Evolutionary conservation across 352 stramenopile species (phyloP).

Genomic region (Sclerospora graminicola): DNA sequence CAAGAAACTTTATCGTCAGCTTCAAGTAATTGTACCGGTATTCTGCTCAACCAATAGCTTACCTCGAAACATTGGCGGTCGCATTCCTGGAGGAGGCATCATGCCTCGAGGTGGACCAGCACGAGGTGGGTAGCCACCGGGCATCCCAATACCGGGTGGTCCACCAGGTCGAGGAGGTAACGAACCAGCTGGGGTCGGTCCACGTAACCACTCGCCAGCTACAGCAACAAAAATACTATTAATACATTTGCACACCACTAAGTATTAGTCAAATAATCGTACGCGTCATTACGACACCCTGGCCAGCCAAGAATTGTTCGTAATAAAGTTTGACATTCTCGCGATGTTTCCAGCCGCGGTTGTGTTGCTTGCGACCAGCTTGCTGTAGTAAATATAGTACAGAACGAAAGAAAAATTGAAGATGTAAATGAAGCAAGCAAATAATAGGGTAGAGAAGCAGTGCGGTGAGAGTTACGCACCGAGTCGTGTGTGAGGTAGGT

Average conservation of each 20-base stretch:
- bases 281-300: slow-evolving; percentile 73
- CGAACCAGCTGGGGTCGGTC: slow-evolving; percentile 22
- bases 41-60: neutral
- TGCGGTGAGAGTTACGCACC: slow-evolving; percentile 23
- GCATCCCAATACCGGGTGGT: slow-evolving; percentile 23
- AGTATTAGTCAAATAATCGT: slow-evolving; percentile 8
- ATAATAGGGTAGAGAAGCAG: neutral
- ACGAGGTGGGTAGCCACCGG: slow-evolving; percentile 52
- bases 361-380: slow-evolving; percentile 90
- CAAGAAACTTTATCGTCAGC: neutral
- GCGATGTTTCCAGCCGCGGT: slow-evolving; percentile 90
- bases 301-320: slow-evolving; percentile 74
- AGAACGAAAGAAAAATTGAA: slow-evolving; percentile 5
- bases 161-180: slow-evolving; percentile 36
- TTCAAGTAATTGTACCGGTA: neutral
- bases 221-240: neutral
- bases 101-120: slow-evolving; percentile 59
- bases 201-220: slow-evolving; percentile 72
- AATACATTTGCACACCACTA: neutral
- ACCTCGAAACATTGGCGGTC: slow-evolving; percentile 61
- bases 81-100: slow-evolving; percentile 69
- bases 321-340: slow-evolving; percentile 94
- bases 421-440: neutral
- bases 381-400: slow-evolving; percentile 31
- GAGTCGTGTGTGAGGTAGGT: slow-evolving; percentile 93